A percentile compares a stretch with the other conserved stretches of the same genome.
phyloP scores from a whole-genome alignment of 805 yeast genomes.

The Cyberlindnera lachancei region DNA sequence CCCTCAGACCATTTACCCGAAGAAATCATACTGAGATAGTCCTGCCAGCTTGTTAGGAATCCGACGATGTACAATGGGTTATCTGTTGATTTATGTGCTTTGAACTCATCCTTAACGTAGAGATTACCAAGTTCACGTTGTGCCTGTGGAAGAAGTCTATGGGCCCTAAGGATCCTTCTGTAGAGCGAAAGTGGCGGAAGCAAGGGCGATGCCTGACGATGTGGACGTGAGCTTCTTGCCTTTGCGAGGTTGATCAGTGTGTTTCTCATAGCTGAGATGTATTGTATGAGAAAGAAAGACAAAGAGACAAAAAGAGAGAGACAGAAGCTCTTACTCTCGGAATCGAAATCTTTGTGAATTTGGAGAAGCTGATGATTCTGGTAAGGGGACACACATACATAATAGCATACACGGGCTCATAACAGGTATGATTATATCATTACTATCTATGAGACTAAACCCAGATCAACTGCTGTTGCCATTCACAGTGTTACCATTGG shows the following conservation, averaged over 20 bases:
- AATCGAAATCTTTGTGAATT: no score
- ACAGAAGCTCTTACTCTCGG: not conserved
- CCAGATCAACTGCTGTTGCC: no score
- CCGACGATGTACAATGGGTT: constrained; percentile 94
- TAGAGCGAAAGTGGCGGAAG: constrained; percentile 80
- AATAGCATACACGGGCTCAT: no score
- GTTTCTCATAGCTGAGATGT: no score
- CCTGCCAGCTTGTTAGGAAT: constrained; percentile 92
- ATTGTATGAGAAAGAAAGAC: no score
- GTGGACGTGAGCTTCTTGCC: constrained; percentile 6
- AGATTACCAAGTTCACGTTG: constrained; percentile 80
- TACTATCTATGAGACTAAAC: no score
- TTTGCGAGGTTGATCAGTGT: constrained; percentile 1
- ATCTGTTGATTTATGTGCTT: constrained; percentile 70
- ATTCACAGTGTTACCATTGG: no score
- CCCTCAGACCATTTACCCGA: constrained; percentile 60
- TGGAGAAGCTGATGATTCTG: no score
- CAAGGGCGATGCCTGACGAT: constrained; percentile 36
- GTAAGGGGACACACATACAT: no score
- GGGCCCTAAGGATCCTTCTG: constrained; percentile 77
- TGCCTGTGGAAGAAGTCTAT: constrained; percentile 54
- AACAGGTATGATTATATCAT: no score
- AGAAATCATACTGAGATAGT: constrained; percentile 53
- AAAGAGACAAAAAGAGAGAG: no score
- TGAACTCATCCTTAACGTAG: constrained; percentile 85